Conservation (phyloP, 2,329 filamentous ascomycete genomes). For the Orbilia blumenaviensis region DNA sequence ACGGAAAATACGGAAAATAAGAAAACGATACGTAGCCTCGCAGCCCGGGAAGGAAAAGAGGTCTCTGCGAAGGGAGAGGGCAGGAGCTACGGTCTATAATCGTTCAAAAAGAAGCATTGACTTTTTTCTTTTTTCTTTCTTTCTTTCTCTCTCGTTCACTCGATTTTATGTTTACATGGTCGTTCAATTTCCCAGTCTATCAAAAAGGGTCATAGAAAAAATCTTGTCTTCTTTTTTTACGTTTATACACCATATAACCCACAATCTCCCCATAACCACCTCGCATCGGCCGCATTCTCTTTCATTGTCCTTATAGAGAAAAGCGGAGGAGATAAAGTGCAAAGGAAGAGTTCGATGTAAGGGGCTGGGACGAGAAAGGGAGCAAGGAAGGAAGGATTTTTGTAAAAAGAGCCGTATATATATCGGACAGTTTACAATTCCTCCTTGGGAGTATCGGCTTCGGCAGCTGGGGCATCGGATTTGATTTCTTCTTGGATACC, state of each 20-base stretch:
- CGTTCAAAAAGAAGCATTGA: conserved; percentile 51
- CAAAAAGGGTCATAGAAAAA: background rate
- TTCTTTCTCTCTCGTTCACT: background rate
- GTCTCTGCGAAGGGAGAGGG: background rate
- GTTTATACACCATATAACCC: conserved; percentile 46
- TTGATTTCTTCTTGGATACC: conserved; percentile 92
- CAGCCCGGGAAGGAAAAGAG: too few relatives aligned
- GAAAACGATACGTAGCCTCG: background rate
- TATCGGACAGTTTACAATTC: conserved; percentile 18
- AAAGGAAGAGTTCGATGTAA: conserved; percentile 5
- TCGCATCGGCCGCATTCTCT: conserved; percentile 8
- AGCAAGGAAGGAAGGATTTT: background rate
- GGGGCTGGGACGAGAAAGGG: background rate
- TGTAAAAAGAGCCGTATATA: background rate
- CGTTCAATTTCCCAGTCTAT: background rate
- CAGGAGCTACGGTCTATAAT: conserved; percentile 52
- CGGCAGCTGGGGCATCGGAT: conserved; percentile 60
- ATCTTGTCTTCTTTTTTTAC: conserved; percentile 53
- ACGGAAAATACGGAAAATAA: background rate
- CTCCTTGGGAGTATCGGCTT: background rate
- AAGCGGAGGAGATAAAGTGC: background rate
- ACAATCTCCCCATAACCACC: conserved; percentile 19
- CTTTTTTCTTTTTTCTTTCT: conserved; percentile 26
- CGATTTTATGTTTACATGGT: conserved; percentile 34
- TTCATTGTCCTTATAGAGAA: background rate